Percentiles rank a stretch among this genome's conserved stretches.
These are phyloP conservation scores for Botrytis porri DNA, from an alignment of 2,329 filamentous ascomycete species.

Conservation along the genomic window DNA sequence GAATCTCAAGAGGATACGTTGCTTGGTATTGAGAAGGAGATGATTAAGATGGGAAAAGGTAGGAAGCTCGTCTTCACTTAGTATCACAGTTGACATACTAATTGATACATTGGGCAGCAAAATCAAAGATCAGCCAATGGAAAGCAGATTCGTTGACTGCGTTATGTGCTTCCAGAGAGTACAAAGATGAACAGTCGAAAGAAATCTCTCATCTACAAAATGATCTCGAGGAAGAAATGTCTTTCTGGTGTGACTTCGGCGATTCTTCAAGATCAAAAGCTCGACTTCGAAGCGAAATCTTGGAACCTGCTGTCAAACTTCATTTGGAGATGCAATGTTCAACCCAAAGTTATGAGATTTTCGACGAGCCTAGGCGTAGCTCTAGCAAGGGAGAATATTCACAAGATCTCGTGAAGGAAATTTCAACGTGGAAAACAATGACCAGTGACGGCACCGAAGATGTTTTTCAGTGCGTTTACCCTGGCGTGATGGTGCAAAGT, in stretches of 20 bases:
- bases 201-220: background rate
- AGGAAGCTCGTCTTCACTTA: background rate
- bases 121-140: constrained; percentile 3
- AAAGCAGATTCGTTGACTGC: constrained; percentile 1
- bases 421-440: background rate
- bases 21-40: background rate
- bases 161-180: background rate
- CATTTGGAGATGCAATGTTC: constrained; percentile 8
- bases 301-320: background rate
- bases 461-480: background rate
- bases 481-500: background rate
- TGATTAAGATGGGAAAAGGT: constrained; percentile 7
- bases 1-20: background rate
- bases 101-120: background rate
- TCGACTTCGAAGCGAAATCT: background rate
- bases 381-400: background rate
- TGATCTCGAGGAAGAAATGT: background rate
- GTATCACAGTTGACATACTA: background rate
- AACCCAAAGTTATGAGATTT: background rate
- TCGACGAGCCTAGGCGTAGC: background rate
- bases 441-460: background rate
- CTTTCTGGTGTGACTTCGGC: background rate
- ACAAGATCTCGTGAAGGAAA: background rate
- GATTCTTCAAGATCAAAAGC: background rate
- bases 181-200: background rate